A percentile compares a stretch with the other conserved stretches of the same genome.
Conservation (phyloP, 2,329 filamentous ascomycete genomes). For the Hypomyces rosellus region DNA sequence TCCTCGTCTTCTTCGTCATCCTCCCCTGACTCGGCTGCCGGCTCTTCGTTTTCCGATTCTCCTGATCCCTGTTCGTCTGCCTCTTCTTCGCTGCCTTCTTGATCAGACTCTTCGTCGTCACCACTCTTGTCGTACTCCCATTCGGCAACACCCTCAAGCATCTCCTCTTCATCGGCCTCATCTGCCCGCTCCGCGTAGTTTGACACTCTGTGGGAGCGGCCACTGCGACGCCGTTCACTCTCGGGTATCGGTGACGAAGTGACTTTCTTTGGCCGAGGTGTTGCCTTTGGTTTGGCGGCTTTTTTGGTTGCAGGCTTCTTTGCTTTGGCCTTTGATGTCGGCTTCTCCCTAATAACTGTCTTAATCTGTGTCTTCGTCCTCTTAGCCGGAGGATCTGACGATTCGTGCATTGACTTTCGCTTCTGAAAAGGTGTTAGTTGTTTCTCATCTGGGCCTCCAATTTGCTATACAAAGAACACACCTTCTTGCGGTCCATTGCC, state of each 20-base stretch:
- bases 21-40: slow-evolving; percentile 13
- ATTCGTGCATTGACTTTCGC: slow-evolving; percentile 49
- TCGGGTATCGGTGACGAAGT: slow-evolving; percentile 25
- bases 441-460: not conserved
- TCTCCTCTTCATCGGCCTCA: slow-evolving; percentile 54
- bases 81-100: slow-evolving; percentile 31
- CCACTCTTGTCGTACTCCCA: slow-evolving; percentile 42
- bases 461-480: slow-evolving; percentile 20
- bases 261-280: slow-evolving; percentile 22
- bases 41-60: slow-evolving; percentile 12
- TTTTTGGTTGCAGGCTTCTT: slow-evolving; percentile 29
- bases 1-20: slow-evolving; percentile 17
- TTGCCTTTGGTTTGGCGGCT: slow-evolving; percentile 25
- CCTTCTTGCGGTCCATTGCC: slow-evolving; percentile 67
- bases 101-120: slow-evolving; percentile 17
- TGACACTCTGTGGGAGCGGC: slow-evolving; percentile 42
- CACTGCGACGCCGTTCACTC: slow-evolving; percentile 49
- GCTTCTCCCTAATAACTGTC: slow-evolving; percentile 31
- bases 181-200: slow-evolving; percentile 52
- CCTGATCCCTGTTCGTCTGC: slow-evolving; percentile 13
- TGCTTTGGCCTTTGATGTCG: slow-evolving; percentile 30
- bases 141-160: slow-evolving; percentile 53
- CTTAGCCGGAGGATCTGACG: slow-evolving; percentile 37
- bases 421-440: slow-evolving; percentile 35
- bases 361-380: slow-evolving; percentile 32